phyloP scores from a whole-genome alignment of 108 stramenopile species.

The Cyclostephanos invisitatus region DNA sequence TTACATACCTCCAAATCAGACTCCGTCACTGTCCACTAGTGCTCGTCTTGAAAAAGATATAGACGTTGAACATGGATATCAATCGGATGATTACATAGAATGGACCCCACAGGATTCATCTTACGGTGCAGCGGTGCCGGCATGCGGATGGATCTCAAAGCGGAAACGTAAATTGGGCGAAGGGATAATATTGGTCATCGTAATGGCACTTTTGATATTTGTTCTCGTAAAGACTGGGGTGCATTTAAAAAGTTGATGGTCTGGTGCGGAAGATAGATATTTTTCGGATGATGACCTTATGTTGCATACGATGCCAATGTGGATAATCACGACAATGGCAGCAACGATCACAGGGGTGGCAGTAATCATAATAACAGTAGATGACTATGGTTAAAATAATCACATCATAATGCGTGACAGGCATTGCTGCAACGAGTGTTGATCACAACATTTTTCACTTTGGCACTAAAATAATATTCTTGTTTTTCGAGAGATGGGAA shows the following conservation, averaged over 20 bases:
- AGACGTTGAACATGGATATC: background rate
- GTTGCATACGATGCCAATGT: background rate
- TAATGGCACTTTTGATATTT: slow-evolving; percentile 27
- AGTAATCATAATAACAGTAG: background rate
- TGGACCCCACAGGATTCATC: slow-evolving; percentile 49
- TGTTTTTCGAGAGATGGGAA: too few relatives aligned
- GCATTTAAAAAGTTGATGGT: slow-evolving; percentile 8
- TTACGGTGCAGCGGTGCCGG: slow-evolving; percentile 45
- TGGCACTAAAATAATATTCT: too few relatives aligned
- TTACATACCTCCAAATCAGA: slow-evolving; percentile 1
- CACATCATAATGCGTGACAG: too few relatives aligned
- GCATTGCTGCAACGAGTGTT: too few relatives aligned
- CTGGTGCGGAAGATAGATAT: background rate
- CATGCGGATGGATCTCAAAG: slow-evolving; percentile 45
- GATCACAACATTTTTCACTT: too few relatives aligned
- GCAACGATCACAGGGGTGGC: background rate
- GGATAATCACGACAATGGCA: slow-evolving; percentile 1
- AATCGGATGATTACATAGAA: slow-evolving; percentile 14
- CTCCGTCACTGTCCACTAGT: background rate
- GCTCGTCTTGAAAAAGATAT: slow-evolving; percentile 14
- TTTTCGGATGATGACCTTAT: slow-evolving; percentile 15
- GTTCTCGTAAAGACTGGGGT: slow-evolving; percentile 31
- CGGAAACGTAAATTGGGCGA: slow-evolving; percentile 37
- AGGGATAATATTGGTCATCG: slow-evolving; percentile 17
- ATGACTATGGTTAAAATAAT: background rate